A percentile compares a stretch with the other conserved stretches of the same genome.
Conservation (phyloP, 2,329 filamentous ascomycete species). For the Pseudodiploospora longispora region DNA sequence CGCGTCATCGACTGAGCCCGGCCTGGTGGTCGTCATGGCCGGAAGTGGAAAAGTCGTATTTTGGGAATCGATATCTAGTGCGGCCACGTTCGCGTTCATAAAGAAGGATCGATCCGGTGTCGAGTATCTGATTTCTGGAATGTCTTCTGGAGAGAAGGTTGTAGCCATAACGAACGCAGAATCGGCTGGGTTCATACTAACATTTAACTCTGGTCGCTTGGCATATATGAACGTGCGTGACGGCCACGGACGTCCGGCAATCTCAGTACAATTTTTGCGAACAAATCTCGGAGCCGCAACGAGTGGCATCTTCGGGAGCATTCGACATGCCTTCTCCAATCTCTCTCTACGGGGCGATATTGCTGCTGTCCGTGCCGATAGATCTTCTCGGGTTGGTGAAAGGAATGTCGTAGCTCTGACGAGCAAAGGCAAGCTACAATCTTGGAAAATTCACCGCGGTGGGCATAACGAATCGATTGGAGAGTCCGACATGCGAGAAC, state of each 20-base stretch:
- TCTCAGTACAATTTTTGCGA: slow-evolving; percentile 70
- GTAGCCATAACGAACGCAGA: slow-evolving; percentile 76
- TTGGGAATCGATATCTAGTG: slow-evolving; percentile 91
- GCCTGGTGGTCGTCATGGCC: slow-evolving; percentile 79
- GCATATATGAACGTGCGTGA: slow-evolving; percentile 84
- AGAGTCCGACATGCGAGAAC: slow-evolving; percentile 61
- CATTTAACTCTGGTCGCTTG: slow-evolving; percentile 76
- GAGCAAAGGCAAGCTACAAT: slow-evolving; percentile 66
- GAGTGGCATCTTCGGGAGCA: slow-evolving; percentile 69
- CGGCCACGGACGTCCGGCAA: slow-evolving; percentile 72
- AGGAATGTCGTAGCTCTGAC: slow-evolving; percentile 77
- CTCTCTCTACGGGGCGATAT: slow-evolving; percentile 67
- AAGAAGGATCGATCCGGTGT: slow-evolving; percentile 74
- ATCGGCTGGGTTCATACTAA: slow-evolving; percentile 74
- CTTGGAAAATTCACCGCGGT: slow-evolving; percentile 84
- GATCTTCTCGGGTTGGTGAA: slow-evolving; percentile 67
- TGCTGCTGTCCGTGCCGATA: slow-evolving; percentile 68
- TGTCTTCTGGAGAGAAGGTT: slow-evolving; percentile 72
- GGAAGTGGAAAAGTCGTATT: slow-evolving; percentile 79
- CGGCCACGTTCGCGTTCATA: slow-evolving; percentile 74
- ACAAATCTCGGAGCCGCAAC: slow-evolving; percentile 47
- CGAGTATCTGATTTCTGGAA: slow-evolving; percentile 63
- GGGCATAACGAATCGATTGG: slow-evolving; percentile 70
- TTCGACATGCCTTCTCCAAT: slow-evolving; percentile 67
- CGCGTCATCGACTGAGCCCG: slow-evolving; percentile 70